Percentiles rank a stretch among this genome's conserved stretches.
These are phyloP conservation scores for Ogataea hybrid DNA, from an alignment of 1,139 yeast species.

Conservation along the genomic window DNA sequence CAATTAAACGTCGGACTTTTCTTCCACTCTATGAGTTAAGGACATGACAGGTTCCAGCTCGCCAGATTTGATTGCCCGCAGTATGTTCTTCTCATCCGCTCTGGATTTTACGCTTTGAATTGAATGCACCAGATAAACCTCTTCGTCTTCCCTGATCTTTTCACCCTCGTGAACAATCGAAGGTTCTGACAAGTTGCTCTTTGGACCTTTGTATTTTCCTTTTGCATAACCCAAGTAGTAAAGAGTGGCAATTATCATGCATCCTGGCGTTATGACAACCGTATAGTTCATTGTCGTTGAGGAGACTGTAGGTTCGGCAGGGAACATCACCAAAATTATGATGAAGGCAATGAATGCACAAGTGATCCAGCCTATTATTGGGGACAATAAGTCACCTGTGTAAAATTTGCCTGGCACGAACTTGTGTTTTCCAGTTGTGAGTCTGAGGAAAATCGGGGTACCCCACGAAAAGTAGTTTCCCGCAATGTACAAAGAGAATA, in stretches of 20 bases:
- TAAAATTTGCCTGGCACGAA: slow-evolving; percentile 37
- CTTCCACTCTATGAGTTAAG: slow-evolving; percentile 9
- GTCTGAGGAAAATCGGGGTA: slow-evolving; percentile 40
- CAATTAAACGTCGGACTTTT: slow-evolving; percentile 7
- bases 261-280: slow-evolving; percentile 44
- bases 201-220: slow-evolving; percentile 47
- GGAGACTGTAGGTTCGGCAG: slow-evolving; percentile 36
- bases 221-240: slow-evolving; percentile 47
- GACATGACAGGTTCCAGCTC: slow-evolving; percentile 18
- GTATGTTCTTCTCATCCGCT: slow-evolving; percentile 14
- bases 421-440: slow-evolving; percentile 41
- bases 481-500: slow-evolving; percentile 46
- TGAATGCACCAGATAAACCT: slow-evolving; percentile 15
- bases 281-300: slow-evolving; percentile 57
- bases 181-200: slow-evolving; percentile 19
- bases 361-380: slow-evolving; percentile 36
- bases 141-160: slow-evolving; percentile 18
- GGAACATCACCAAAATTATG: slow-evolving; percentile 41
- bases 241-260: slow-evolving; percentile 40
- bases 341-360: slow-evolving; percentile 38
- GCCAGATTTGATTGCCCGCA: slow-evolving; percentile 17
- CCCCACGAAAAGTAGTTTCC: slow-evolving; percentile 48
- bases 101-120: slow-evolving; percentile 10
- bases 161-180: slow-evolving; percentile 21
- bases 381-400: slow-evolving; percentile 31